Evolutionary conservation across 192 early-diverging fungal genomes (phyloP).

Genomic region (Backusella circina): DNA sequence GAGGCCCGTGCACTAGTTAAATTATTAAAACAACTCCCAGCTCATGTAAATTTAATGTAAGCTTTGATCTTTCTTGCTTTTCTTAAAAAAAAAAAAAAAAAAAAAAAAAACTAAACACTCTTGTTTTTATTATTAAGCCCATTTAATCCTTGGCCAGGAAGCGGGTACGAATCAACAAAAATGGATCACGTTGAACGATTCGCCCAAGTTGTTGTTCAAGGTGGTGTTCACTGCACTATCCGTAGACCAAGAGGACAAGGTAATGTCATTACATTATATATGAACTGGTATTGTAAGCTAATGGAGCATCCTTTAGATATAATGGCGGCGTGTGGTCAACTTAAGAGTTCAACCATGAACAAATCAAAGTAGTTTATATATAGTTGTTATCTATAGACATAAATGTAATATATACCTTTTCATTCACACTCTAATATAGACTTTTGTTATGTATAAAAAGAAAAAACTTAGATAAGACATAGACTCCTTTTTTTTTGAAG

Average conservation of each 20-base stretch:
- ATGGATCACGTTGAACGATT: constrained; percentile 54
- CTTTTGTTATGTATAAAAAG: neutral
- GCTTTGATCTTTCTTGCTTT: neutral
- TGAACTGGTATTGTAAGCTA: neutral
- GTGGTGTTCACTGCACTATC: constrained; percentile 55
- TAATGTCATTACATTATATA: neutral
- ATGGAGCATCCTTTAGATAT: constrained; percentile 48
- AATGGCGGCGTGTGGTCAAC: constrained; percentile 77
- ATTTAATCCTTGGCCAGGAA: constrained; percentile 88
- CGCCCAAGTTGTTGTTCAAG: constrained; percentile 41
- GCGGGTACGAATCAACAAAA: constrained; percentile 57
- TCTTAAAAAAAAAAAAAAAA: neutral
- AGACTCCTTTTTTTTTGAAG: neutral
- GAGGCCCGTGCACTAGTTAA: constrained; percentile 67
- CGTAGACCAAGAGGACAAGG: constrained; percentile 57
- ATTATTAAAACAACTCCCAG: constrained; percentile 59
- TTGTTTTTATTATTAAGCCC: constrained; percentile 41
- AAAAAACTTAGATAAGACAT: neutral
- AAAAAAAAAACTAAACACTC: neutral
- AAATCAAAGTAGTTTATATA: neutral
- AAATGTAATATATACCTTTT: neutral
- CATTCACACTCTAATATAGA: neutral
- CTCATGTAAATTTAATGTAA: constrained; percentile 75
- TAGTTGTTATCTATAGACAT: neutral
- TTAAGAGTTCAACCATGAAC: constrained; percentile 28